Evolutionary conservation across 192 early-diverging fungal genomes (phyloP), one percentile per base, ranked within the genome.

Genomic region (Linnemannia elongata): DNA sequence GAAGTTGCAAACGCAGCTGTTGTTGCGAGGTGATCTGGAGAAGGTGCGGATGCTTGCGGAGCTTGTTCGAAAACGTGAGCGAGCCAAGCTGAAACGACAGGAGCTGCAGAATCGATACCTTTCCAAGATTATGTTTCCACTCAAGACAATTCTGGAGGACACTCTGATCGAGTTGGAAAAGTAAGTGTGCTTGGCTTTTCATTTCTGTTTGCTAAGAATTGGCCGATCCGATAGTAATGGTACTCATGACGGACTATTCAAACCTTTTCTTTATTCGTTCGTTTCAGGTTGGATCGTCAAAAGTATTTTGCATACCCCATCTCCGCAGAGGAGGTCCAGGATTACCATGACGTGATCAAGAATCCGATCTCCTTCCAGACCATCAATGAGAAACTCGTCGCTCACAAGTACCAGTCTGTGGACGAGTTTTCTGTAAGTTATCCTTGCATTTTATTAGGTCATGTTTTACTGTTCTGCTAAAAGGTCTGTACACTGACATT

Each of bases 31-130:
- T 39, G 97, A 98, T 89, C 90, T 99, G 18, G 98, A 99, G 88
- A 92, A 93, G 33, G 93, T 97, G 33, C 93, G 98, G 33, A 92
- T 97, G 87, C 89, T 98, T 76, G 91, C 92, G 9, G 97, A 98
- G 69, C 89, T 95, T 44, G 95, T 98, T 22, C 90, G 94, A 22
- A 91, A 93, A 30, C 89, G 96, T 0, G 96, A 96, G 76, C 90
- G 93, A 45, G 92, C 92, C 63, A 96, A 96, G 77, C 88, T 96
- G 44, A 88, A 90, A 63, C 80, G 90, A 30, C 90, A 91, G 20
- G 87, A 92, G 13, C 85, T 92, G 36, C 92, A 95, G 78, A 90
- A 90, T 15, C 91, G 92, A 38, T 96, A 96, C 55, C 71, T 96
- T 6, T 94, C 95, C 82, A 85, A 83, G 39, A 85, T 94, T 1